These are phyloP conservation scores for Cercospora citrullina DNA, from an alignment of 2,329 filamentous ascomycete genomes.

Conservation along the genomic window DNA sequence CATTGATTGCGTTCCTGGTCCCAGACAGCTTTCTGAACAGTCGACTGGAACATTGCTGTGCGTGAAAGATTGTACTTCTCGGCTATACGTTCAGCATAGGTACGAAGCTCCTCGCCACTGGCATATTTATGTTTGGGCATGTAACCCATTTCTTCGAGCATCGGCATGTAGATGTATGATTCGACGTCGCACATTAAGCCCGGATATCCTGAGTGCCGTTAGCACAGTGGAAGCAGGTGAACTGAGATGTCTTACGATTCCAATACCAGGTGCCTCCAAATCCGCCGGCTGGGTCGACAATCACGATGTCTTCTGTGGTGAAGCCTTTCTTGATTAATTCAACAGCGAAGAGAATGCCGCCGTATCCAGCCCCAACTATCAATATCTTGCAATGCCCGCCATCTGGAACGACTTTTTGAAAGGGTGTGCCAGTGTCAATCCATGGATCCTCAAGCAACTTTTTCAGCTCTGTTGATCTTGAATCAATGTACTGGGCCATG, in stretches of 20 bases:
- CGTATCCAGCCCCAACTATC: conserved; percentile 50
- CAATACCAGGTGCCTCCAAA: conserved; percentile 55
- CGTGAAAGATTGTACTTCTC: conserved; percentile 47
- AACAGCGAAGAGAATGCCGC: conserved; percentile 46
- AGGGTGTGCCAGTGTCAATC: conserved; percentile 26
- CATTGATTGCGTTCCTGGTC: conserved; percentile 44
- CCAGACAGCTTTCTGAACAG: conserved; percentile 49
- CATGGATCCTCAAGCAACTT: conserved; percentile 37
- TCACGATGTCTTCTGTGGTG: conserved; percentile 40
- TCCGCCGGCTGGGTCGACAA: conserved; percentile 50
- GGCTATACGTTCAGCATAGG: conserved; percentile 50
- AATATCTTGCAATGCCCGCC: conserved; percentile 26
- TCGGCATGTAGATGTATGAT: conserved; percentile 59
- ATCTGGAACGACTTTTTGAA: conserved; percentile 23
- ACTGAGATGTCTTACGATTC: conserved; percentile 36
- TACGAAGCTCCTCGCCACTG: conserved; percentile 48
- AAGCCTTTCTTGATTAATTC: conserved; percentile 44
- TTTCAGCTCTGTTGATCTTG: conserved; percentile 30
- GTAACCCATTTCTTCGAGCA: conserved; percentile 60
- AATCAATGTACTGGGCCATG: conserved; percentile 31
- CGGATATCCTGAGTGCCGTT: conserved; percentile 40
- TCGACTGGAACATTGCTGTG: conserved; percentile 52
- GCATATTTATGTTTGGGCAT: conserved; percentile 56
- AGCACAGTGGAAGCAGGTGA: background rate
- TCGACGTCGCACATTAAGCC: conserved; percentile 59